Percentiles rank a stretch among this genome's conserved stretches.
Evolutionary conservation across 371 early-diverging fungal species (phyloP).

Genomic region (Apophysomyces ossiformis): DNA sequence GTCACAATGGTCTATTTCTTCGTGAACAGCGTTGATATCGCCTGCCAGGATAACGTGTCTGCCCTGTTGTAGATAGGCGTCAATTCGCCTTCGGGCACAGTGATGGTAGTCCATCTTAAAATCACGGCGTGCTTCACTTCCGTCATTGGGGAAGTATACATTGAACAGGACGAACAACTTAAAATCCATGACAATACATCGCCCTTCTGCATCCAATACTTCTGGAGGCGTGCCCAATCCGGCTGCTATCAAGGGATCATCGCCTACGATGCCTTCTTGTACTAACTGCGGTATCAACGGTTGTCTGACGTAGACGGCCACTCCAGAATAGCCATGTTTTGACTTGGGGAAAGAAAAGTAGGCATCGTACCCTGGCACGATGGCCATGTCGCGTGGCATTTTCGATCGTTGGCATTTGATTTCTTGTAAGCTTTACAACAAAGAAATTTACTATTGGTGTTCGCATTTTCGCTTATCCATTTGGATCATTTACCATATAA

Average conservation of each 20-base stretch:
- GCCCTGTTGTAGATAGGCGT: constrained; percentile 52
- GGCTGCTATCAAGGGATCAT: constrained; percentile 8
- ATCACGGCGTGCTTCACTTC: constrained; percentile 56
- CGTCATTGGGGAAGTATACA: constrained; percentile 79
- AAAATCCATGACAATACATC: constrained; percentile 83
- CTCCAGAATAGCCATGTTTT: constrained; percentile 78
- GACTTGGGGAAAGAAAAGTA: constrained; percentile 71
- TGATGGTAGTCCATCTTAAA: constrained; percentile 72
- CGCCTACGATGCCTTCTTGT: constrained; percentile 72
- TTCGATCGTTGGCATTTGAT: constrained; percentile 69
- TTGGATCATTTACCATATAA: constrained; percentile 57
- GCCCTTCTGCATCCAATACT: constrained; percentile 76
- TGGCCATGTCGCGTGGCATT: constrained; percentile 62
- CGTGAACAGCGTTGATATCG: constrained; percentile 81
- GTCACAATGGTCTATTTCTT: constrained; percentile 81
- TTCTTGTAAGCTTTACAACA: constrained; percentile 69
- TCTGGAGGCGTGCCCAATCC: constrained; percentile 43
- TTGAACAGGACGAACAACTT: constrained; percentile 80
- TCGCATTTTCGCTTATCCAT: too few species aligned
- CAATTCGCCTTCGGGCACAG: constrained; percentile 58
- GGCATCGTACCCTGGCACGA: constrained; percentile 77
- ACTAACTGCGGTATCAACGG: constrained; percentile 50
- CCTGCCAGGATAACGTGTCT: constrained; percentile 77
- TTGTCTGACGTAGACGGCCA: constrained; percentile 72
- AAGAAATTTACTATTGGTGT: too few species aligned